Conservation (phyloP, 306 rosid species). For the Prunus kanzakura region DNA sequence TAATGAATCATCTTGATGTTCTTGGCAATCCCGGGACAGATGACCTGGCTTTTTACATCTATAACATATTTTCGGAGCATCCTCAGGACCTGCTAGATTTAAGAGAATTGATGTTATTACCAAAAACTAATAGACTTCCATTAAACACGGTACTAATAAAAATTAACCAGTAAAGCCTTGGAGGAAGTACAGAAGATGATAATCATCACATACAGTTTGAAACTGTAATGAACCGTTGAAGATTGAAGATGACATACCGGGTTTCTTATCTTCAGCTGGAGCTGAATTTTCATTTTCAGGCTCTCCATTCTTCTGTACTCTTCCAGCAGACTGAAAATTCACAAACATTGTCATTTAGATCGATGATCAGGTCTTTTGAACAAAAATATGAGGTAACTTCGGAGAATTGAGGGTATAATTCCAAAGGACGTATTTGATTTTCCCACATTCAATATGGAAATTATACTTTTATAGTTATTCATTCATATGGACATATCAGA, state of each 20-base stretch:
- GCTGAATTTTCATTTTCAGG: slow-evolving; percentile 35
- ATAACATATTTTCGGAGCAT: slow-evolving; percentile 82
- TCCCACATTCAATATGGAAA: not conserved
- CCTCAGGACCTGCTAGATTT: slow-evolving; percentile 48
- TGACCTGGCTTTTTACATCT: slow-evolving; percentile 94
- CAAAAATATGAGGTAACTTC: slow-evolving; percentile 5
- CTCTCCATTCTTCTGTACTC: slow-evolving; percentile 54
- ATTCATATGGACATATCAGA: not conserved
- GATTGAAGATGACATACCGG: slow-evolving; percentile 23
- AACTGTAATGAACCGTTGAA: not conserved
- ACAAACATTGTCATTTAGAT: slow-evolving; percentile 18
- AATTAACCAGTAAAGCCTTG: not conserved
- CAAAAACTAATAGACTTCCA: not conserved
- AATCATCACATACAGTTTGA: not conserved
- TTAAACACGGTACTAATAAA: not conserved
- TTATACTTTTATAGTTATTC: not conserved
- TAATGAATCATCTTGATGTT: slow-evolving; percentile 43
- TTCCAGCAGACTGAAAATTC: slow-evolving; percentile 81
- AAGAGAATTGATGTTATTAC: slow-evolving; percentile 2
- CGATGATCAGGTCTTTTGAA: not conserved
- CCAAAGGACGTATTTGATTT: not conserved
- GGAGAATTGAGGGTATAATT: not conserved
- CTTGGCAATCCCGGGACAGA: slow-evolving; percentile 83
- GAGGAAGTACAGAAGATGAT: not conserved
- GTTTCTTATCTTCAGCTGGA: slow-evolving; percentile 40